phyloP scores from a whole-genome alignment of 768 basidiomycete genomes.

The Wakefieldia striispora region DNA sequence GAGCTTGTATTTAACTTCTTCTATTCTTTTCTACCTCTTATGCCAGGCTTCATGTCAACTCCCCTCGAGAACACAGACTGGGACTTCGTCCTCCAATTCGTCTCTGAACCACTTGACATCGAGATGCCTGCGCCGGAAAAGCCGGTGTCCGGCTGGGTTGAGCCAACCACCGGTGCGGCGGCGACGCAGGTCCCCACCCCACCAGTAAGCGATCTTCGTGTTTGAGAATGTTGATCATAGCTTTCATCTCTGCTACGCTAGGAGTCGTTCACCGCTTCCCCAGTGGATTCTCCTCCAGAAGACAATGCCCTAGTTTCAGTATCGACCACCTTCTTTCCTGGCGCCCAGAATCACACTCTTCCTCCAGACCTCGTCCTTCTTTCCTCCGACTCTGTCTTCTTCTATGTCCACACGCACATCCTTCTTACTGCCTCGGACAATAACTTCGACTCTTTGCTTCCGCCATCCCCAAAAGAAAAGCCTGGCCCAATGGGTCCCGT shows the following conservation, averaged over 20 bases:
- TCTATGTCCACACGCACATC: conserved; percentile 69
- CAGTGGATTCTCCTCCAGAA: conserved; percentile 32
- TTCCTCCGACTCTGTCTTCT: conserved; percentile 77
- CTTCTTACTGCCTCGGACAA: conserved; percentile 63
- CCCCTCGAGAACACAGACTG: conserved; percentile 50
- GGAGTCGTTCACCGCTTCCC: conserved; percentile 35
- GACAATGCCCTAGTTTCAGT: conserved; percentile 63
- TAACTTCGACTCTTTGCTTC: conserved; percentile 57
- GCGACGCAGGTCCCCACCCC: conserved; percentile 59
- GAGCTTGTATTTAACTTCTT: background rate
- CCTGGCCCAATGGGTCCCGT: conserved; percentile 49
- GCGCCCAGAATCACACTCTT: conserved; percentile 53
- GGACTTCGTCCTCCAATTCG: conserved; percentile 63
- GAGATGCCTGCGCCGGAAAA: conserved; percentile 38
- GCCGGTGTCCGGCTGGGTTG: conserved; percentile 26
- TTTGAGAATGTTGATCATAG: conserved; percentile 4
- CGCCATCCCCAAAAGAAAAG: conserved; percentile 37
- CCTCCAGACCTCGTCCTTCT: conserved; percentile 64
- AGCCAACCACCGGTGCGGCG: conserved; percentile 9
- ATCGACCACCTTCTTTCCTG: conserved; percentile 80
- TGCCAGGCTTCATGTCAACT: conserved; percentile 17
- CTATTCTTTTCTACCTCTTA: background rate
- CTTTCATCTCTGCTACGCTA: conserved; percentile 7
- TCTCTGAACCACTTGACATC: conserved; percentile 43
- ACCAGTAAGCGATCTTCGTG: conserved; percentile 43